Base-by-base conservation (phyloP, 2,329 filamentous ascomycete species). In the Calonectria pseudoreteaudii region DNA sequence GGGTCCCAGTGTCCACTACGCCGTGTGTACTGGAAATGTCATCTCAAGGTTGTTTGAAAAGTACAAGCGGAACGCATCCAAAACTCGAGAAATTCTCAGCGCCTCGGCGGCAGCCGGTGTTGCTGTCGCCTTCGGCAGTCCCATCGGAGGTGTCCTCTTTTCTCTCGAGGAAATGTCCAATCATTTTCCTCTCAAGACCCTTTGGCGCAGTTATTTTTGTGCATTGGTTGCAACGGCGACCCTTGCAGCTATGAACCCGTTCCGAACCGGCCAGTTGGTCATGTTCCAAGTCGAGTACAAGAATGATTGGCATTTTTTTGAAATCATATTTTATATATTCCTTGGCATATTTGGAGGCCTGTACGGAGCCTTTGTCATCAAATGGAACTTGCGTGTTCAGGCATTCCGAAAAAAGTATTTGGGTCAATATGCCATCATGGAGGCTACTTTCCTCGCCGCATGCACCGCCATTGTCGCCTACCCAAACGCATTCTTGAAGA, bases 201-300 rank as follows among this genome's bases (percentile, higher is more conserved):
- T 99, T 85, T 98, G 97, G 97, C 91, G 97, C 79, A 98, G 95
- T 83, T 99, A 98, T 84, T 98, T 99, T 84, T 99, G 97, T 85
- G 97, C 97, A 36, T 86, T 99, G 76, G 96, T 99, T 7, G 97
- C 96, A 7, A 98, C 97, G 1, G 95, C 95, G 65, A 95, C 98
- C 20, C 87, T 99, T 49, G 94, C 97, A 31, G 95, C 94, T 72
- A 98, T 99, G 95, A 99, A 99, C 80, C 97, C 97, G 28, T 99
- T 99, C 86, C 90, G 97, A 67, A 98, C 97, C 0, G 97, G 97
- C 26, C 97, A 99, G 82, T 90, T 99, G 52, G 97, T 99, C 91
- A 98, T 99, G 96, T 99, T 99, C 85, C 96, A 98, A 81, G 96
- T 99, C 81, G 92, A 92, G 80, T 99, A 99, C 82, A 96, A 98